Evolutionary conservation across 2,329 filamentous ascomycete species (phyloP), one percentile per base, ranked within the genome.

Genomic region (Sclerotinia trifoliorum): DNA sequence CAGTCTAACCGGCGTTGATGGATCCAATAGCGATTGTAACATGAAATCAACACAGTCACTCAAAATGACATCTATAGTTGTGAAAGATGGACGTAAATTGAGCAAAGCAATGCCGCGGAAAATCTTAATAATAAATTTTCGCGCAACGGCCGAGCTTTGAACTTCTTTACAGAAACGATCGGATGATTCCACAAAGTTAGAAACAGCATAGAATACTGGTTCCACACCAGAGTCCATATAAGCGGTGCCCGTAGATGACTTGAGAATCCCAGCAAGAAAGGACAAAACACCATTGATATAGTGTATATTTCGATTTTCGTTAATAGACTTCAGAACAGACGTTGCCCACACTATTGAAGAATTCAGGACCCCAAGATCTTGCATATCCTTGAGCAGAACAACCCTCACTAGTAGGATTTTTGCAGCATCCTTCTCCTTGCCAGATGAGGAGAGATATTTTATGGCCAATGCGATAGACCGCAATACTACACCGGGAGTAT

Each of bases 371-470:
- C 90, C 88, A 13, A 94, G 80, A 63, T 86, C 82, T 78, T 94
- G 91, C 92, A 98, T 97, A 77, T 99, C 95, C 58, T 87, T 88
- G 21, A 95, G 87, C 77, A 94, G 88, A n/a, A 89, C 87, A 57
- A 97, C 83, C 57, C 93, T 86, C 24, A 96, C 91, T 10, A 99
- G 83, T 32, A 98, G 83, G 2, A 87, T 84, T 69, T 90, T 93
- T n/a, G 95, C 94, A 13, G 93, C 93, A 78, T 95, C 92, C 68
- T 92, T 87, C 77, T 97, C 94, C 74, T 96, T 97, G 0, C 94
- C 93, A 0, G 94, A 85, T 0, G 86, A 87, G 7, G 86, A 82
- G 21, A 98, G 84, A 75, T 93, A 92, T 68, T 85, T 84, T 66
- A 93, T 81, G 8, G 89, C 91, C 35, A 96, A 78, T 0, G 87